Evolutionary conservation across 768 basidiomycete genomes (phyloP).

Genomic region (Hortiboletus flavorubellus): DNA sequence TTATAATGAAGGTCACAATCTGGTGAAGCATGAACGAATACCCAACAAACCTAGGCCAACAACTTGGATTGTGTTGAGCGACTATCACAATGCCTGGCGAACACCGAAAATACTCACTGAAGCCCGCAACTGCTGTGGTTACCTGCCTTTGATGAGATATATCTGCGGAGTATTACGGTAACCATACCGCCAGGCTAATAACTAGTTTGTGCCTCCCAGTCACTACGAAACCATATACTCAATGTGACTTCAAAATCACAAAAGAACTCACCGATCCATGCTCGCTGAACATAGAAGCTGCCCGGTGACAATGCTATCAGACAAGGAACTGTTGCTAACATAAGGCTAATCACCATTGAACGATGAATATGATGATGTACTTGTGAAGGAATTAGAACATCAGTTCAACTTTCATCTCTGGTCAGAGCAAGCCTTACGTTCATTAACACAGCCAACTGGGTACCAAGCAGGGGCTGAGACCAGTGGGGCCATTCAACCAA

Average conservation of each 20-base stretch:
- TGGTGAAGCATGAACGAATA: neutral
- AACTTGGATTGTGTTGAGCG: constrained; percentile 2
- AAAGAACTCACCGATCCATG: constrained; percentile 6
- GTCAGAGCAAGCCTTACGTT: neutral
- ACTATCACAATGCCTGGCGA: neutral
- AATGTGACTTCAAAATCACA: neutral
- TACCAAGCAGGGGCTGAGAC: neutral
- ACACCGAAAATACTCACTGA: neutral
- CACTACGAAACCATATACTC: neutral
- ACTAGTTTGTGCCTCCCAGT: constrained; percentile 3
- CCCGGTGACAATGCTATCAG: neutral
- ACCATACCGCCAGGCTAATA: constrained; percentile 1
- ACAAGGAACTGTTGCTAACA: neutral
- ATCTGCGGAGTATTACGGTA: neutral
- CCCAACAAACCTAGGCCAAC: constrained; percentile 4
- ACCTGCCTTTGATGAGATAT: neutral
- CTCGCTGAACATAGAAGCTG: constrained; percentile 7
- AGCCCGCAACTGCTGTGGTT: neutral
- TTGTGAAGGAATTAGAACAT: neutral
- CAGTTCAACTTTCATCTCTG: neutral
- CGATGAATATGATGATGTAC: neutral
- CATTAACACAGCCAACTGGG: neutral
- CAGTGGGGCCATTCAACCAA: neutral
- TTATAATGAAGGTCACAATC: neutral
- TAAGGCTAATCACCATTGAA: constrained; percentile 1